These are phyloP conservation scores for Mycena albidolilacea DNA, from an alignment of 768 basidiomycete genomes.

Conservation along the genomic window DNA sequence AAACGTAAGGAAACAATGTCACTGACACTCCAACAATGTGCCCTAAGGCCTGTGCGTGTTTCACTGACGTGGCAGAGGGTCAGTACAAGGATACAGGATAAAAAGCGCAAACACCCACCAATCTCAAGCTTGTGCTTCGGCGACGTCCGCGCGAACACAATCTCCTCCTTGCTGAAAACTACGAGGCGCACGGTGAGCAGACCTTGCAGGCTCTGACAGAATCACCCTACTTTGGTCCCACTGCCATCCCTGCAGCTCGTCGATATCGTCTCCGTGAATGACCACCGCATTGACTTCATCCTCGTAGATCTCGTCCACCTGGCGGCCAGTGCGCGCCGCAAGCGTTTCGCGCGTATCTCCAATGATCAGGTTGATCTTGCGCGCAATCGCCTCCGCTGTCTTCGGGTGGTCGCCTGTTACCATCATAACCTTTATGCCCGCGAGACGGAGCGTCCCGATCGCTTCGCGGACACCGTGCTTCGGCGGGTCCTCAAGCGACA, in stretches of 20 bases:
- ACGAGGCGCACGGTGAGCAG: constrained; percentile 7
- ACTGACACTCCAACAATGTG: constrained; percentile 82
- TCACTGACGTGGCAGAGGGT: constrained; percentile 59
- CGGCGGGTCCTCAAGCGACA: constrained; percentile 80
- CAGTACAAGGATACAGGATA: constrained; percentile 7
- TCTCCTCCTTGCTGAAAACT: constrained; percentile 80
- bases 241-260: constrained; percentile 77
- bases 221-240: constrained; percentile 71
- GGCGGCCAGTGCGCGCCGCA: constrained; percentile 67
- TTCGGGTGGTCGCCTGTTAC: constrained; percentile 83
- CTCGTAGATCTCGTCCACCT: constrained; percentile 73
- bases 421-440: constrained; percentile 86
- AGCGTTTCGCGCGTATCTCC: constrained; percentile 77
- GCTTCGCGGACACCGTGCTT: constrained; percentile 82
- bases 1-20: background rate
- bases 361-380: constrained; percentile 79
- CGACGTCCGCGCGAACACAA: constrained; percentile 81
- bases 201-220: background rate
- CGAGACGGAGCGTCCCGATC: constrained; percentile 77
- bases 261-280: constrained; percentile 79
- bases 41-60: constrained; percentile 78
- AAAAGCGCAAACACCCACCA: constrained; percentile 54
- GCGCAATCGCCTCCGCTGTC: constrained; percentile 81
- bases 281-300: constrained; percentile 79
- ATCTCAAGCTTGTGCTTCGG: constrained; percentile 84